A percentile compares a stretch with the other conserved stretches of the same genome.
These are phyloP conservation scores for Xylaria multiplex DNA, from an alignment of 2,329 filamentous ascomycete species.

Conservation along the genomic window DNA sequence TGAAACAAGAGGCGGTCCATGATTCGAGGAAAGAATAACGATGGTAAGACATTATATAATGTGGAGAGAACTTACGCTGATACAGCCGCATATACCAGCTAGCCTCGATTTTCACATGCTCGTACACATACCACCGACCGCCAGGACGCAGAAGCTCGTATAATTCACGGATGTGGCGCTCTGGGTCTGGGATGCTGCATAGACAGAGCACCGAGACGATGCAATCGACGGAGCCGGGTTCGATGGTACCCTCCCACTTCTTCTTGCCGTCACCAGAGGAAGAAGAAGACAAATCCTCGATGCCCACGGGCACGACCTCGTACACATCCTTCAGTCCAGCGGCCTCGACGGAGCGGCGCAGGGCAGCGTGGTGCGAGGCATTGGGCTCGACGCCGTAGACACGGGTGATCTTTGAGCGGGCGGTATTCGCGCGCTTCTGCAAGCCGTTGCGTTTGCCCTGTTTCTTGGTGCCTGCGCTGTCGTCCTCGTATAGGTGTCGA, in stretches of 20 bases:
- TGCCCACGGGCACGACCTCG: conserved; percentile 66
- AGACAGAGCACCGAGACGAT: conserved; percentile 70
- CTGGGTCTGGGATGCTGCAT: conserved; percentile 71
- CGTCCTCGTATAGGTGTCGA: conserved; percentile 14
- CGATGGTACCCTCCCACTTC: conserved; percentile 58
- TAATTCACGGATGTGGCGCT: conserved; percentile 63
- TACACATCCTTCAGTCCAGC: conserved; percentile 67
- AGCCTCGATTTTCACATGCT: conserved; percentile 62
- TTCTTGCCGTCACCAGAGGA: conserved; percentile 33
- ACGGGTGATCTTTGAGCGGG: conserved; percentile 50
- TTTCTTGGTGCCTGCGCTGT: no score
- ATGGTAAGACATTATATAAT: no score
- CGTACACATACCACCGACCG: conserved; percentile 70
- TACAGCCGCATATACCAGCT: conserved; percentile 57
- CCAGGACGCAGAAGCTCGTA: conserved; percentile 69
- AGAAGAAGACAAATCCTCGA: conserved; percentile 63
- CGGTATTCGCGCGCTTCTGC: conserved; percentile 17
- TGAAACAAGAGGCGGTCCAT: background rate
- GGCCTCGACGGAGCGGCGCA: conserved; percentile 59
- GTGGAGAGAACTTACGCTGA: conserved; percentile 62
- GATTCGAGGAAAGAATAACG: background rate
- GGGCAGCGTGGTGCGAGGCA: conserved; percentile 57
- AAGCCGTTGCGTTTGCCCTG: no score
- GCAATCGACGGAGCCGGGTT: conserved; percentile 64
- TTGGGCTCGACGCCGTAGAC: conserved; percentile 75